These are phyloP conservation scores for Torulaspora gathmanii DNA, from an alignment of 805 yeast species.

Conservation along the genomic window DNA sequence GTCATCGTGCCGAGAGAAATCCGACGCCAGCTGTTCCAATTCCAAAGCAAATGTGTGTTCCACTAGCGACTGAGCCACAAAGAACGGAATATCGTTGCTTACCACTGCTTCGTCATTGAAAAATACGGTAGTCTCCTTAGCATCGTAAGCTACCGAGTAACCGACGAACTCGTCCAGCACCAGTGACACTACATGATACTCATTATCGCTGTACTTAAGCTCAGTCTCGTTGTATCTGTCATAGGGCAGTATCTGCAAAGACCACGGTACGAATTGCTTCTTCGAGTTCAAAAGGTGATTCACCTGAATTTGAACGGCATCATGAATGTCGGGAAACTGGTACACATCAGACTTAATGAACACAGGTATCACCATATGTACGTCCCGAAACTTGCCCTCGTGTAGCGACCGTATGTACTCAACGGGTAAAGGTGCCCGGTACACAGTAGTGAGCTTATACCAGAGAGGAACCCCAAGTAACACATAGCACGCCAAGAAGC, in stretches of 20 bases:
- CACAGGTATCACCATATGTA: slow-evolving; percentile 43
- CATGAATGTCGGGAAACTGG: slow-evolving; percentile 61
- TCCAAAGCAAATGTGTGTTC: slow-evolving; percentile 46
- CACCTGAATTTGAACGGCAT: slow-evolving; percentile 48
- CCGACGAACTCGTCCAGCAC: slow-evolving; percentile 42
- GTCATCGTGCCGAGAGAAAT: slow-evolving; percentile 13
- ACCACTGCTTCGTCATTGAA: slow-evolving; percentile 41
- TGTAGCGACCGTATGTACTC: slow-evolving; percentile 36
- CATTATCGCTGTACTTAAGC: slow-evolving; percentile 11
- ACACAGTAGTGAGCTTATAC: slow-evolving; percentile 41
- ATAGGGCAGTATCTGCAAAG: slow-evolving; percentile 28
- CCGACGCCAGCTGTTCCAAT: slow-evolving; percentile 26
- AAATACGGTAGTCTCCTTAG: slow-evolving; percentile 37
- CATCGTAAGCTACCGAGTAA: slow-evolving; percentile 41
- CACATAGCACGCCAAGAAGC: slow-evolving; percentile 30
- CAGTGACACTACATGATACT: slow-evolving; percentile 38
- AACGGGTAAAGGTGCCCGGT: slow-evolving; percentile 40
- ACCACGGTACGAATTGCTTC: slow-evolving; percentile 36
- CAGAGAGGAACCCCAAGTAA: slow-evolving; percentile 41
- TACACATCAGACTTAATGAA: slow-evolving; percentile 42
- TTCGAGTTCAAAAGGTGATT: slow-evolving; percentile 39
- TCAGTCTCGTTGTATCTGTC: slow-evolving; percentile 17
- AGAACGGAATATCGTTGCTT: slow-evolving; percentile 59
- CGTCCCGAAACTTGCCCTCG: slow-evolving; percentile 41
- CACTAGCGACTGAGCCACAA: slow-evolving; percentile 49